These are phyloP conservation scores for Chlamydomonas asymmetrica DNA, from an alignment of 139 green algal species.

Conservation along the genomic window DNA sequence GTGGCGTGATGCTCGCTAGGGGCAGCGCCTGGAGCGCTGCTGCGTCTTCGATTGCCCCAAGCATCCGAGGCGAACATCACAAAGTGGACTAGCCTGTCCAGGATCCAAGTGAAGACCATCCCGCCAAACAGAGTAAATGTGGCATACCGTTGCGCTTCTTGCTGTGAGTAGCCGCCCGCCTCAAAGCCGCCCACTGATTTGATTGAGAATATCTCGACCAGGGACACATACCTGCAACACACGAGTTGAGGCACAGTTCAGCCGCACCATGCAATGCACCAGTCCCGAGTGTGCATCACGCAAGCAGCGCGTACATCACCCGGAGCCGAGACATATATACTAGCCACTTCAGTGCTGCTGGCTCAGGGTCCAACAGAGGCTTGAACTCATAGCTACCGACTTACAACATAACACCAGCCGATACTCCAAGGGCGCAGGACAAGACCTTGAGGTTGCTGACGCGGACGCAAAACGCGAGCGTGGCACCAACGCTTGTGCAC, in stretches of 20 bases:
- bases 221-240: constrained; percentile 55
- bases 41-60: not conserved
- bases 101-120: not conserved
- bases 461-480: constrained; percentile 51
- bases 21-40: not conserved
- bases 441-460: constrained; percentile 46
- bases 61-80: not conserved
- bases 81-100: not conserved
- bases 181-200: constrained; percentile 49
- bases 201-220: constrained; percentile 58
- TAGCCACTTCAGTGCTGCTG: too few species aligned
- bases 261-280: too few species aligned
- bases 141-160: not conserved
- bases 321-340: too few species aligned
- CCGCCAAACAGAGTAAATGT: constrained; percentile 1
- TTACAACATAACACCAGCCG: constrained; percentile 67
- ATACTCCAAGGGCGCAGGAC: constrained; percentile 46
- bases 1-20: not conserved
- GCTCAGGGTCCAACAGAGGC: too few species aligned
- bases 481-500: constrained; percentile 49
- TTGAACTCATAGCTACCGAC: not conserved
- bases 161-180: not conserved
- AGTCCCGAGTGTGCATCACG: too few species aligned
- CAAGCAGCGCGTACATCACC: too few species aligned
- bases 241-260: too few species aligned